Base-by-base conservation (phyloP, 2,329 filamentous ascomycete species). In the Aureobasidium leucospermi region DNA sequence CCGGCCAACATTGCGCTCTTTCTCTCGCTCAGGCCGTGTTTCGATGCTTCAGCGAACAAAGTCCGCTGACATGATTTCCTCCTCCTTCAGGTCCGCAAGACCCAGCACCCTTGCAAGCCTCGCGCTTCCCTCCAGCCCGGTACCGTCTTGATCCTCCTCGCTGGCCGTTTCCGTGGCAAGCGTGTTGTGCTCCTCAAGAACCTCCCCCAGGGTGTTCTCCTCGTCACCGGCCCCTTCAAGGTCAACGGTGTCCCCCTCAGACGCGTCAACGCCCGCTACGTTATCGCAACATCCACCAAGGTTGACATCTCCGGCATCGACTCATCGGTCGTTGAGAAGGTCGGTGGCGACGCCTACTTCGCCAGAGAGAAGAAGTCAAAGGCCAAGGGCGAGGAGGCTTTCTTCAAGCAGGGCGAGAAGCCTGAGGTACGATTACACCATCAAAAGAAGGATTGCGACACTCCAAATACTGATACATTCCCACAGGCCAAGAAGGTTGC, bases 371-470 rank as follows among this genome's bases (percentile, higher is more conserved):
- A 96, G 87, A 81, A 79, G 71, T 86, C 91, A 80, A 90, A 96
- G 84, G 96, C 96, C 89, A 88, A 89, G 72, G 86, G 87, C 73
- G 93, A 99, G 85, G 93, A 96, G 78, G 90, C 92, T 77, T 99
- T 99, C 87, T 96, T 97, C 88, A 92, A 94, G 86, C 91, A 96
- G 85, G 83, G 92, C 79, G 92, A 96, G 87, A 96, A 96, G 87
- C 83, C 90, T 76, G 85, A 96, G 90, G 91, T 96, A 85, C 68
- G 89, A 45, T 19, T 15, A n/a, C 23, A 7, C 53, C 32, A 13
- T 15, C 23, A 36, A 39, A 58, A 47, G 32, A 36, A 1, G 29
- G 36, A 36, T 45, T 45, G 39, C 29, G 39, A 56, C 52, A 32
- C 13, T 28, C 15, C 32, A 29, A 48, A 47, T 38, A 48, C 53